Percentiles rank a stretch among this genome's conserved stretches.
Evolutionary conservation across 805 yeast species (phyloP).

Genomic region (Soucietia sequanensis): DNA sequence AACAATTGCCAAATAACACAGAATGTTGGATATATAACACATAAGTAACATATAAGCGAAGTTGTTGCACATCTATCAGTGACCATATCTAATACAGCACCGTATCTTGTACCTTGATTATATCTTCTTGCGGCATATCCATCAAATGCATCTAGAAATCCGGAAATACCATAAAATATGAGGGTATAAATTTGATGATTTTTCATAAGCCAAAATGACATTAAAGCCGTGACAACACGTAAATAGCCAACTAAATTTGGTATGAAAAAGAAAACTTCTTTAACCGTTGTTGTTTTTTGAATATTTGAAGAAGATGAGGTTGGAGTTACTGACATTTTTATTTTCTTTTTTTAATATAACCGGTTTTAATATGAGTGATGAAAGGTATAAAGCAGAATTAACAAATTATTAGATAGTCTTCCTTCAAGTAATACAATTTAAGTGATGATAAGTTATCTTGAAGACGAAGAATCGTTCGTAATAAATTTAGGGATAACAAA

Average conservation of each 20-base stretch:
- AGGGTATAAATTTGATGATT: constrained; percentile 80
- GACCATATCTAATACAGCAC: constrained; percentile 98
- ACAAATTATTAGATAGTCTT: no score
- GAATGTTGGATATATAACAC: constrained; percentile 74
- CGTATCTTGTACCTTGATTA: constrained; percentile 87
- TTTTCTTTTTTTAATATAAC: no score
- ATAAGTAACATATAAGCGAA: constrained; percentile 82
- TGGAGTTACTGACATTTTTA: no score
- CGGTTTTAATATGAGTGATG: no score
- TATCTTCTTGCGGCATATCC: constrained; percentile 91
- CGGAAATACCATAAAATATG: constrained; percentile 77
- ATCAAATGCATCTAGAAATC: constrained; percentile 92
- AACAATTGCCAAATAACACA: constrained; percentile 75
- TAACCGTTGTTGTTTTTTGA: constrained; percentile 40
- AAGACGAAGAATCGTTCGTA: no score
- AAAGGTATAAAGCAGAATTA: no score
- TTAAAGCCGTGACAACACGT: constrained; percentile 76
- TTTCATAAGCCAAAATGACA: constrained; percentile 80
- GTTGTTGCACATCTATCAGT: constrained; percentile 97
- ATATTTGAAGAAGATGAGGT: no score
- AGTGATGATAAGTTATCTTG: no score
- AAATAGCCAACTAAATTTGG: constrained; percentile 92
- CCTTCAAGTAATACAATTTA: no score
- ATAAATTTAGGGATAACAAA: no score
- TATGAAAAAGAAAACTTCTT: constrained; percentile 69